phyloP scores from a whole-genome alignment of 768 basidiomycete species.

The Lactifluus echinatus region DNA sequence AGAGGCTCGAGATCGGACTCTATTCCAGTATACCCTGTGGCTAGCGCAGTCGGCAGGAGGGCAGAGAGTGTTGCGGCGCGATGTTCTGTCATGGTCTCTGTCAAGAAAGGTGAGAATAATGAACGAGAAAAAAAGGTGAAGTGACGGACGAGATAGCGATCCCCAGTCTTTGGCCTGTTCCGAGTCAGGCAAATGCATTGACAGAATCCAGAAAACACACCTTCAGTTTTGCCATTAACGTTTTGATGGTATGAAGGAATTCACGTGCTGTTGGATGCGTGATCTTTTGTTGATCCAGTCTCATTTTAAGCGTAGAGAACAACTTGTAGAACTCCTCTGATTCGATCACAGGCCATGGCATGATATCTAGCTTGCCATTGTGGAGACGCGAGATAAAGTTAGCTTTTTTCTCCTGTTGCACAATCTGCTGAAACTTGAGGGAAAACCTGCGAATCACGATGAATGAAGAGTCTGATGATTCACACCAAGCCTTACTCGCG shows the following conservation, averaged over 20 bases:
- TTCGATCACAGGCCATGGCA: constrained; percentile 63
- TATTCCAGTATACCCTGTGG: constrained; percentile 38
- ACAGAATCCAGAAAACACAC: constrained; percentile 24
- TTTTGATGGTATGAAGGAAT: constrained; percentile 50
- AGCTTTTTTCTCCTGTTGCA: constrained; percentile 48
- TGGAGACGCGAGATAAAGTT: constrained; percentile 59
- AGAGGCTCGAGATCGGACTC: constrained; percentile 40
- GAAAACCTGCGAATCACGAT: constrained; percentile 35
- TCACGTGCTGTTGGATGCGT: constrained; percentile 45
- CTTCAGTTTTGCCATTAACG: constrained; percentile 60
- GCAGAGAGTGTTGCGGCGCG: constrained; percentile 30
- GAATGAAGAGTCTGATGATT: background rate
- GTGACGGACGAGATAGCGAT: constrained; percentile 45
- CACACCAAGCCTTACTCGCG: constrained; percentile 37
- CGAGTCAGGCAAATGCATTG: background rate
- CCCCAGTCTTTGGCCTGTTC: constrained; percentile 56
- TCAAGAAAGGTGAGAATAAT: background rate
- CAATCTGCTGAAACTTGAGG: constrained; percentile 51
- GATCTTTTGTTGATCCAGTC: constrained; percentile 38
- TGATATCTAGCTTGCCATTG: constrained; percentile 43
- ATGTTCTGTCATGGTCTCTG: constrained; percentile 43
- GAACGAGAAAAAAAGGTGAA: background rate
- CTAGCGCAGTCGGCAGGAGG: constrained; percentile 41
- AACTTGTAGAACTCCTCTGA: constrained; percentile 50
- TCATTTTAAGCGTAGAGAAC: constrained; percentile 40